Evolutionary conservation across 305 asterid species (phyloP), one percentile per base, ranked within the genome.

Genomic region (Rubia peregrina): DNA sequence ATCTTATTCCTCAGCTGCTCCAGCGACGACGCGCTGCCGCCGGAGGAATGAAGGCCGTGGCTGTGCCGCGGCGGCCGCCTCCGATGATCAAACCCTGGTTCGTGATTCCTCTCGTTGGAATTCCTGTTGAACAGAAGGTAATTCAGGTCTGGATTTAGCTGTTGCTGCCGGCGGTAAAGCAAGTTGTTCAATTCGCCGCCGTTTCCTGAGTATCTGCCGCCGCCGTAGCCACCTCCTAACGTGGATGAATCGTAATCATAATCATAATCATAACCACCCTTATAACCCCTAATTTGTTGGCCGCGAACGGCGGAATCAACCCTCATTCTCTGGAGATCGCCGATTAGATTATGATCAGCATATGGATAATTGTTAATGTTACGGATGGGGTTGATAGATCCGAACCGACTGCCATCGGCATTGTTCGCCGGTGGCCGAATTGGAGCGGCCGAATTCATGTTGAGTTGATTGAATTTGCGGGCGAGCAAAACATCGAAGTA

Each of bases 271-370:
- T 33, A 33, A 24, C 19, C 72, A 26, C 38, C 41, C 5, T 5
- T 0, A 8, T 57, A 46, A 6, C 78, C 82, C 70, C 82, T 79
- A 69, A 70, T 56, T 26, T 73, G 82, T 38, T 75, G 82, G 9
- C 74, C 83, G 9, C 76, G 78, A 2, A 76, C 85, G 0, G 84
- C 87, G 0, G 82, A 78, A 67, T 82, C 76, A 59, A 67, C 69
- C 74, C 89, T 75, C 82, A 79, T 64, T 48, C 78, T 72, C 9
- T 73, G 76, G 3, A 83, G 12, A 46, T 73, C 70, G 19, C 44
- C 30, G 9, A 49, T 3, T 3, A 51, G 9, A 40, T 64, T 64
- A 2, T 8, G 33, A 36, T 13, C 24, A 4, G 33, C 7, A 19
- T 67, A 66, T 3, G 46, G 21, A 53, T 53, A 14, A 22, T 16